Conservation (phyloP, 345 rosid genomes). For the Erucastrum elatum region DNA sequence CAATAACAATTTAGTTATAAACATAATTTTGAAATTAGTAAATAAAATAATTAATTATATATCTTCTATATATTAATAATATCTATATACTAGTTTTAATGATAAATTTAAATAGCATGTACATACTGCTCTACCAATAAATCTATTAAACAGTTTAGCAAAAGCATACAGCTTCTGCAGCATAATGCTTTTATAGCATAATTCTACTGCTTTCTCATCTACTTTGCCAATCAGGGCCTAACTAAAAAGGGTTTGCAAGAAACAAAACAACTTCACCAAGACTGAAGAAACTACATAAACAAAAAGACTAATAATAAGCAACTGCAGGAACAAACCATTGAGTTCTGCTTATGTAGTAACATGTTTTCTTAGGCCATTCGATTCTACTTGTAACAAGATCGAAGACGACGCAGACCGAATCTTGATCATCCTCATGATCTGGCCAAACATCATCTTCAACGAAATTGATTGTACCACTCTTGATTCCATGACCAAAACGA, state of each 20-base stretch:
- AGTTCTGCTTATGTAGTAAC: neutral
- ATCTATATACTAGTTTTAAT: too few relatives aligned
- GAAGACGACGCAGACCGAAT: neutral
- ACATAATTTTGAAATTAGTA: too few relatives aligned
- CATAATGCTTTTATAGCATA: too few relatives aligned
- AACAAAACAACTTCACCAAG: neutral
- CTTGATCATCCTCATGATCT: neutral
- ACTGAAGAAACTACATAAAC: neutral
- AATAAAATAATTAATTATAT: too few relatives aligned
- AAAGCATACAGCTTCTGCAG: too few relatives aligned
- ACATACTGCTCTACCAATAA: too few relatives aligned
- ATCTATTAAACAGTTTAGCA: too few relatives aligned
- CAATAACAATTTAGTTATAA: too few relatives aligned
- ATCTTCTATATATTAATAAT: too few relatives aligned
- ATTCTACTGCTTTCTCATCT: too few relatives aligned
- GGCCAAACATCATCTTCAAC: slow-evolving; percentile 4
- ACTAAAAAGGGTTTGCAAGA: neutral
- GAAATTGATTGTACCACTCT: slow-evolving; percentile 1
- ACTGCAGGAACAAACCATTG: neutral
- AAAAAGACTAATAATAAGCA: neutral
- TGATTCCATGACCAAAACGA: slow-evolving; percentile 9
- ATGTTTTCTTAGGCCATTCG: neutral
- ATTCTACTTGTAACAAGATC: slow-evolving; percentile 3
- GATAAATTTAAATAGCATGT: too few relatives aligned
- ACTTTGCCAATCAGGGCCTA: too few relatives aligned